Conservation (phyloP, 169 alveolate genomes). For the Babesia caballi region DNA sequence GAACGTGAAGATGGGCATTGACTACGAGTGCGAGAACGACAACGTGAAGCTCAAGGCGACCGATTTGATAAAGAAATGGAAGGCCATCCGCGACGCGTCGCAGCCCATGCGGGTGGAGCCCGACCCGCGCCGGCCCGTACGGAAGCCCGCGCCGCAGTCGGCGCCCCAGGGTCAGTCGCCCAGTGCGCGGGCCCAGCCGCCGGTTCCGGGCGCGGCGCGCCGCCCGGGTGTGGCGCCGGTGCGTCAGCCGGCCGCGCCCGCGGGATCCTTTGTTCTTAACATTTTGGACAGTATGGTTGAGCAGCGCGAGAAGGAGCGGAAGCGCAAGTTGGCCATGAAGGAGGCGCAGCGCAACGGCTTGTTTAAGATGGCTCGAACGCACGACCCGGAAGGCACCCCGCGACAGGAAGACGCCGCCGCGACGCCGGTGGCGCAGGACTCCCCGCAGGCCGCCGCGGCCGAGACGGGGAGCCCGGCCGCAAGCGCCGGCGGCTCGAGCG, state of each 20-base stretch:
- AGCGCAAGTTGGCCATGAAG: slow-evolving; percentile 49
- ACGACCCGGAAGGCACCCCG: neutral
- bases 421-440: neutral
- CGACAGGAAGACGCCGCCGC: neutral
- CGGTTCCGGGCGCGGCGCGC: neutral
- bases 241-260: neutral
- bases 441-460: neutral
- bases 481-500: neutral
- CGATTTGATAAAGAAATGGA: slow-evolving; percentile 66
- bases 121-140: slow-evolving; percentile 8
- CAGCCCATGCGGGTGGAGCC: slow-evolving; percentile 7
- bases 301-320: slow-evolving; percentile 62
- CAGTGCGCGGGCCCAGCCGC: neutral
- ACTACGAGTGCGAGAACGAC: slow-evolving; percentile 60
- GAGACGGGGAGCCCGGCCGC: neutral
- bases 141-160: neutral
- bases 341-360: slow-evolving; percentile 49
- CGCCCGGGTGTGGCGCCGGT: neutral
- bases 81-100: slow-evolving; percentile 66
- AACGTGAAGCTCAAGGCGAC: slow-evolving; percentile 65
- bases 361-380: neutral
- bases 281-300: slow-evolving; percentile 66
- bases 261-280: slow-evolving; percentile 61
- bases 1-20: slow-evolving; percentile 42
- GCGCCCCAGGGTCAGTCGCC: slow-evolving; percentile 2